Base-by-base conservation (phyloP, 2,329 filamentous ascomycete genomes). In the Penicillium fuscoglaucum region DNA sequence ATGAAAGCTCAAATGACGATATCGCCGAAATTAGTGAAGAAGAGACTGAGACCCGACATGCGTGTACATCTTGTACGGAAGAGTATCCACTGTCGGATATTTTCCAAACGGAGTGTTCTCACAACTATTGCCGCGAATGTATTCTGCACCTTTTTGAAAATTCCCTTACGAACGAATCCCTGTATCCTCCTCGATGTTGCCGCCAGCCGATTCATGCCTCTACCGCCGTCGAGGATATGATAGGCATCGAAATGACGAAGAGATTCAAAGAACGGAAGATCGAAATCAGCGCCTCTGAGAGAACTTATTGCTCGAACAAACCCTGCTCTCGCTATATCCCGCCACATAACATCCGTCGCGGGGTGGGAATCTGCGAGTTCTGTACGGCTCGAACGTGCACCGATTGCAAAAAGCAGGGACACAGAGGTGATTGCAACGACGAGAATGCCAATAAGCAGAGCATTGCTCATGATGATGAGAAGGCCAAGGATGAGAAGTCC, bases 121-220 rank as follows among this genome's bases (percentile, higher is more conserved):
- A 55, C 29, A 37, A 0, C 10, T 51, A 55, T 24, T 51, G 53
- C n/a, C 12, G 10, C 5, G 28, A 35, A 26, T 55, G 46, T 29
- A 26, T 55, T 19, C 9, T 13, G 13, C 39, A 6, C 0, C 21
- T 51, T 19, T 51, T 51, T 29, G 28, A 50, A 7, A 19, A 28
- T 8, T 37, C 47, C 5, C 37, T 43, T 24, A 8, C 39, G 12
- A 13, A 19, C 12, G 45, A 50, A 21, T 2, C 19, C 28, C 3
- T 17, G 9, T 35, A 41, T 8, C 45, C 53, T 26, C 45, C 53
- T 17, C 53, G 24, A 51, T 56, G 54, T n/a, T 56, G 40, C 21
- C 39, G 31, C 13, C 6, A 17, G 39, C 28, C 15, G 10, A 43
- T 56, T 28, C 3, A 0, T 10, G 13, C 10, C 13, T 21, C 50